Evolutionary conservation across 2,329 filamentous ascomycete genomes (phyloP).

Genomic region (Coniochaeta prunicola): DNA sequence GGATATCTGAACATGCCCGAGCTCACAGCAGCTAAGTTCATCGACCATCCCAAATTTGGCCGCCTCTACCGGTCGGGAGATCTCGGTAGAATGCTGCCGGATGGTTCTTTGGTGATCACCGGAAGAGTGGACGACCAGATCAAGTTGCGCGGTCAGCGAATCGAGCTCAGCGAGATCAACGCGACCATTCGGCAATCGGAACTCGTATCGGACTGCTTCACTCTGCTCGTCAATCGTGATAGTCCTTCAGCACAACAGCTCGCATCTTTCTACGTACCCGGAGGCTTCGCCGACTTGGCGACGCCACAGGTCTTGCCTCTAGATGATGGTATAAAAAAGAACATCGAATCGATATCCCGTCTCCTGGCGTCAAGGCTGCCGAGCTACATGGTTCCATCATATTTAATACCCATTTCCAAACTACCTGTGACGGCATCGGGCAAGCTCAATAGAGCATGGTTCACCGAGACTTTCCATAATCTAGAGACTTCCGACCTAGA

Average conservation of each 20-base stretch:
- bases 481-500: constrained; percentile 40
- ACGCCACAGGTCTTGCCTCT: constrained; percentile 30
- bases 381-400: constrained; percentile 71
- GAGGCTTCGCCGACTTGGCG: constrained; percentile 5
- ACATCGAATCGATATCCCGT: constrained; percentile 42
- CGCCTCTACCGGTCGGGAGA: constrained; percentile 79
- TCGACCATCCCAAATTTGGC: constrained; percentile 61
- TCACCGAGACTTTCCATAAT: constrained; percentile 39
- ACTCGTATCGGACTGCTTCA: constrained; percentile 54
- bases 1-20: constrained; percentile 65
- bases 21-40: constrained; percentile 59
- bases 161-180: constrained; percentile 73
- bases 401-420: constrained; percentile 59
- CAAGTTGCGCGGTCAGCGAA: constrained; percentile 72
- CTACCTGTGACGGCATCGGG: constrained; percentile 69
- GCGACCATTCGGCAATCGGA: constrained; percentile 46
- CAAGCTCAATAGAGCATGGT: constrained; percentile 58
- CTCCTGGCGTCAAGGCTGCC: constrained; percentile 52
- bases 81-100: constrained; percentile 68
- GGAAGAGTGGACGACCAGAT: constrained; percentile 74
- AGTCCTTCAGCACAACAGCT: constrained; percentile 42
- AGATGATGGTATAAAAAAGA: constrained; percentile 17
- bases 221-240: constrained; percentile 45
- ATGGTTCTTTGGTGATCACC: constrained; percentile 66
- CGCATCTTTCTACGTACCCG: constrained; percentile 61